Evolutionary conservation across 2,329 filamentous ascomycete genomes (phyloP).

Genomic region (Trichocomaceae sp.): DNA sequence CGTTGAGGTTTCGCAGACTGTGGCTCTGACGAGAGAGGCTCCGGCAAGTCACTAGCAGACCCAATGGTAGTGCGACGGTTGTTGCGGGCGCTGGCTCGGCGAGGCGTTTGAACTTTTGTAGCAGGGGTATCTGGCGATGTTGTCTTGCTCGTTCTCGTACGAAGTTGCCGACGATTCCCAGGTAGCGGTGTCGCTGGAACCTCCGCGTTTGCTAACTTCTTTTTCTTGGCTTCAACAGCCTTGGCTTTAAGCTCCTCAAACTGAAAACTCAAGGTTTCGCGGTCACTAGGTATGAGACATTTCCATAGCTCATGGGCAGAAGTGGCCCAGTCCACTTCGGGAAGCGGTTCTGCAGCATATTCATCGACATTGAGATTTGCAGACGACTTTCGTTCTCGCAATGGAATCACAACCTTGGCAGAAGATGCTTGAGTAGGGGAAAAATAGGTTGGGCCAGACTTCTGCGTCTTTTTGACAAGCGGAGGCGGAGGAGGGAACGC

Average conservation of each 20-base stretch:
- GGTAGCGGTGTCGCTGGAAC: conserved; percentile 35
- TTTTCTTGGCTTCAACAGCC: conserved; percentile 56
- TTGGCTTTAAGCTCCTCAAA: conserved; percentile 72
- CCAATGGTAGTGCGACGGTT: conserved; percentile 57
- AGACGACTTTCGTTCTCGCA: conserved; percentile 46
- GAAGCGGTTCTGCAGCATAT: conserved; percentile 60
- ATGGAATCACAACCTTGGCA: conserved; percentile 66
- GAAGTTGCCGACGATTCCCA: conserved; percentile 61
- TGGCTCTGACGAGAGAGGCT: conserved; percentile 16
- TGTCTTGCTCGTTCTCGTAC: conserved; percentile 57
- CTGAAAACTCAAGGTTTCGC: conserved; percentile 68
- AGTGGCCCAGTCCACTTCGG: conserved; percentile 77
- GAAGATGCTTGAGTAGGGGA: conserved; percentile 83
- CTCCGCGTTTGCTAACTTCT: conserved; percentile 54
- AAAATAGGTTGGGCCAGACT: conserved; percentile 64
- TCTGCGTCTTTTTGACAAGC: conserved; percentile 45
- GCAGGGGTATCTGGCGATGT: conserved; percentile 41
- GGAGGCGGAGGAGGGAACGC: conserved; percentile 47
- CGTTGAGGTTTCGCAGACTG: background rate
- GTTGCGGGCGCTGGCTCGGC: conserved; percentile 42
- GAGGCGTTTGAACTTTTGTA: conserved; percentile 46
- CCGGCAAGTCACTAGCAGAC: conserved; percentile 43
- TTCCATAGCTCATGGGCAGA: conserved; percentile 79
- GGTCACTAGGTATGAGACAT: conserved; percentile 67
- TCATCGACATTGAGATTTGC: conserved; percentile 37